These are phyloP conservation scores for Jamesozyma jinghongensis DNA, from an alignment of 805 yeast genomes.

Conservation along the genomic window DNA sequence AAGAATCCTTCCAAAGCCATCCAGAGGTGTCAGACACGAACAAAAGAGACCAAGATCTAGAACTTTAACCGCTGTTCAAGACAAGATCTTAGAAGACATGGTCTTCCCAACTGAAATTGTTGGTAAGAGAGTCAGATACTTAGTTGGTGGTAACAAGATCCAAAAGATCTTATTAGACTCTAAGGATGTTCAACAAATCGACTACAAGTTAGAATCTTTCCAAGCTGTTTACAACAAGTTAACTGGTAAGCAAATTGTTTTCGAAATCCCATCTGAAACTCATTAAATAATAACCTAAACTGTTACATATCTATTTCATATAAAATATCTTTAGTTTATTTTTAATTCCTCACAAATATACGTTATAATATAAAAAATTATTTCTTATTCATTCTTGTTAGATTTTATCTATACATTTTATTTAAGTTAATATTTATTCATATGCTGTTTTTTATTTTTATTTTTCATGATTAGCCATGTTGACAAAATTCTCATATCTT, in stretches of 20 bases:
- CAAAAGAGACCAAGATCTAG: constrained; percentile 99
- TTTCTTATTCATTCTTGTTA: background rate
- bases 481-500: constrained; percentile 16
- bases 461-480: constrained; percentile 8
- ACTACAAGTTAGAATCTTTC: constrained; percentile 98
- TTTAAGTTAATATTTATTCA: background rate
- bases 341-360: constrained; percentile 3
- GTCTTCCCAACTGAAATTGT: constrained; percentile 99
- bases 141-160: constrained; percentile 97
- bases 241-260: constrained; percentile 99
- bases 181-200: constrained; percentile 93
- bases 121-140: constrained; percentile 99
- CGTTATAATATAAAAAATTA: background rate
- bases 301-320: constrained; percentile 7
- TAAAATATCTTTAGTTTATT: constrained; percentile 7
- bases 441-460: too few species aligned
- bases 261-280: constrained; percentile 68
- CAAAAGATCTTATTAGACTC: constrained; percentile 97
- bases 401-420: background rate
- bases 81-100: constrained; percentile 95
- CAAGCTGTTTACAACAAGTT: constrained; percentile 96
- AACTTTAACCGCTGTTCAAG: constrained; percentile 98
- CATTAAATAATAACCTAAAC: constrained; percentile 20
- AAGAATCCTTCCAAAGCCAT: constrained; percentile 98
- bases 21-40: constrained; percentile 83